These are phyloP conservation scores for Eucalyptus tenuipes DNA, from an alignment of 345 rosid species.

Conservation along the genomic window DNA sequence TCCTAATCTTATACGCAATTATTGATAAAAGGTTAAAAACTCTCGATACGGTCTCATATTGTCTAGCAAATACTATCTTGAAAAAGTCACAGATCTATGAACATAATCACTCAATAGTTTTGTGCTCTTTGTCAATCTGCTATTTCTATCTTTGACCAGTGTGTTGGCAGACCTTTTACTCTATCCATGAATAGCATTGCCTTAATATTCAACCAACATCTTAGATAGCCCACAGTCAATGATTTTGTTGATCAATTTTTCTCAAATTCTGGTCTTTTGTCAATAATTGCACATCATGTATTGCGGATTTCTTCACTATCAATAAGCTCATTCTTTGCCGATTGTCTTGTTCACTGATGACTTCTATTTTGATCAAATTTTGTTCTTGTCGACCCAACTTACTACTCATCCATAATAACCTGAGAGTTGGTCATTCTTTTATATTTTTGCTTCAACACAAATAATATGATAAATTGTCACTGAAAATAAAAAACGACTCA, in stretches of 20 bases:
- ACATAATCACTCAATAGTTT: fast-evolving
- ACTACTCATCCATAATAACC: not conserved
- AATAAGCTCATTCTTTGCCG: not conserved
- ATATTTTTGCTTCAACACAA: not conserved
- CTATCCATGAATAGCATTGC: not conserved
- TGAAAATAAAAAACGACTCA: not conserved
- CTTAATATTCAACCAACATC: not conserved
- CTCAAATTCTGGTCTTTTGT: not conserved
- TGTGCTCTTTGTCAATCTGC: not conserved
- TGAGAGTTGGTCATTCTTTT: not conserved
- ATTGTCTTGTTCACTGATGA: not conserved
- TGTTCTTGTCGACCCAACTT: not conserved
- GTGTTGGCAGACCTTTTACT: not conserved
- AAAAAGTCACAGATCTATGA: not conserved
- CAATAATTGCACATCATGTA: not conserved
- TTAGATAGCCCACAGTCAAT: not conserved
- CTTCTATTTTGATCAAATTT: not conserved
- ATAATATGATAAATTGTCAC: not conserved
- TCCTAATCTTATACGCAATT: not conserved
- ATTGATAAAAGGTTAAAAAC: not conserved
- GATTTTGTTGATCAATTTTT: not conserved
- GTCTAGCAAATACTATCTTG: not conserved
- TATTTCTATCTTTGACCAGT: not conserved
- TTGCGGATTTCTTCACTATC: not conserved
- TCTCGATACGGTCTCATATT: not conserved